phyloP scores from a whole-genome alignment of 2,329 filamentous ascomycete genomes.

The Lasiodiplodia theobromae region DNA sequence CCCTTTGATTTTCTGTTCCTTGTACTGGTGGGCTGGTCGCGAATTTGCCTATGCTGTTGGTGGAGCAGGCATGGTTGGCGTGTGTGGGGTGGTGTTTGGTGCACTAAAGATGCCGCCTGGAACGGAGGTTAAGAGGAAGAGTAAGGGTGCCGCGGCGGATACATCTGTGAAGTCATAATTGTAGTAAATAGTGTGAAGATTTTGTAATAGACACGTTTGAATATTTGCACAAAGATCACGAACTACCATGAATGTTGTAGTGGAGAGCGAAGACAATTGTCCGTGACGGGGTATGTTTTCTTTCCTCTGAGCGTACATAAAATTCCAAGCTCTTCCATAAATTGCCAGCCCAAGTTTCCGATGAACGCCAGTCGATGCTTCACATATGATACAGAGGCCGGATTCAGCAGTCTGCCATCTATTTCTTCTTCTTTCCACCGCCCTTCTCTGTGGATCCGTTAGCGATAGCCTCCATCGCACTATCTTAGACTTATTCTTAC shows the following conservation, averaged over 20 bases:
- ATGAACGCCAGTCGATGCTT: conserved; percentile 25
- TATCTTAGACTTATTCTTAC: background rate
- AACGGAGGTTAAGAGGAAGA: conserved; percentile 38
- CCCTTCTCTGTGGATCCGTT: conserved; percentile 14
- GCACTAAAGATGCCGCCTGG: conserved; percentile 70
- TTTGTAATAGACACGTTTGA: background rate
- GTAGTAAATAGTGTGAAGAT: conserved; percentile 9
- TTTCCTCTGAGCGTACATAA: conserved; percentile 1
- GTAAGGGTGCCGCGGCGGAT: conserved; percentile 3
- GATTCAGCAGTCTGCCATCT: background rate
- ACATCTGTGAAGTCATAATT: conserved; percentile 11
- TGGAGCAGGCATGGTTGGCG: conserved; percentile 78
- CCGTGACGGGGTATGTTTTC: conserved; percentile 4
- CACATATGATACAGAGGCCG: conserved; percentile 12
- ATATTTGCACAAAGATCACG: background rate
- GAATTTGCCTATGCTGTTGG: conserved; percentile 85
- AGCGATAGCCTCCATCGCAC: background rate
- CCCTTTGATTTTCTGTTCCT: conserved; percentile 86
- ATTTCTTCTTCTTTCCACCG: conserved; percentile 21
- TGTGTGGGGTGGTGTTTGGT: conserved; percentile 74
- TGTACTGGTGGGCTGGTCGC: conserved; percentile 98
- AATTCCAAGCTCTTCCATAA: background rate
- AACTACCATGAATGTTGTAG: no score
- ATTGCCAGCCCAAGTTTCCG: conserved; percentile 10
- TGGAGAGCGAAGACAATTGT: background rate